Percentiles rank a stretch among this genome's conserved stretches.
These are phyloP conservation scores for Waltergamsia citrina DNA, from an alignment of 2,329 filamentous ascomycete species.

Conservation along the genomic window DNA sequence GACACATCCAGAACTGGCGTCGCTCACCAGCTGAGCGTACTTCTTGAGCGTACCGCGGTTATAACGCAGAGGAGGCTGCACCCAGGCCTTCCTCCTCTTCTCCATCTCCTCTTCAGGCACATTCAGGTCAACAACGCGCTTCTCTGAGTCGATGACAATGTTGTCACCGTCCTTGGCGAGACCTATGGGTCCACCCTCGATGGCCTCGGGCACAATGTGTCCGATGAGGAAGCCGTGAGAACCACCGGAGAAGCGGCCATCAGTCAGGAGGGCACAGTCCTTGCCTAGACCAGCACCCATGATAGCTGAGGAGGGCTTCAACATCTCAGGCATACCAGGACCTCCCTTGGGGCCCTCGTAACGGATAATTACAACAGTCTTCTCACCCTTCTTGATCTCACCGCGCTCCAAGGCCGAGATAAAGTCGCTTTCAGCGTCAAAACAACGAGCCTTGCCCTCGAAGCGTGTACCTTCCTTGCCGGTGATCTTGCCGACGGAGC, in stretches of 20 bases:
- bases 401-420: conserved; percentile 69
- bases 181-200: conserved; percentile 79
- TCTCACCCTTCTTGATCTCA: conserved; percentile 74
- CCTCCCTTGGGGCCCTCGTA: conserved; percentile 93
- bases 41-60: conserved; percentile 82
- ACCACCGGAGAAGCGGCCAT: conserved; percentile 82
- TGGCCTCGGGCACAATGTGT: conserved; percentile 85
- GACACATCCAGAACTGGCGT: conserved; percentile 85
- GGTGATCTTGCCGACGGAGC: conserved; percentile 87
- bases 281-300: conserved; percentile 76
- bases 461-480: conserved; percentile 87
- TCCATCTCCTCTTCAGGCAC: conserved; percentile 63
- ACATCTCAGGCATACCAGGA: conserved; percentile 92
- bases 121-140: conserved; percentile 60
- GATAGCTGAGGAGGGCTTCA: conserved; percentile 79
- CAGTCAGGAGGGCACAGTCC: conserved; percentile 85
- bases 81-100: conserved; percentile 56
- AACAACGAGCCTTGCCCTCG: conserved; percentile 71
- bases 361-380: conserved; percentile 77
- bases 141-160: conserved; percentile 78
- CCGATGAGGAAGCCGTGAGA: conserved; percentile 91
- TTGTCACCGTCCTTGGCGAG: conserved; percentile 71
- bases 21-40: conserved; percentile 78
- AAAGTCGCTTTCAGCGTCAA: conserved; percentile 75
- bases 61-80: conserved; percentile 59